Evolutionary conservation across 139 green algal genomes (phyloP).

Genomic region (Picochlorum sp.): DNA sequence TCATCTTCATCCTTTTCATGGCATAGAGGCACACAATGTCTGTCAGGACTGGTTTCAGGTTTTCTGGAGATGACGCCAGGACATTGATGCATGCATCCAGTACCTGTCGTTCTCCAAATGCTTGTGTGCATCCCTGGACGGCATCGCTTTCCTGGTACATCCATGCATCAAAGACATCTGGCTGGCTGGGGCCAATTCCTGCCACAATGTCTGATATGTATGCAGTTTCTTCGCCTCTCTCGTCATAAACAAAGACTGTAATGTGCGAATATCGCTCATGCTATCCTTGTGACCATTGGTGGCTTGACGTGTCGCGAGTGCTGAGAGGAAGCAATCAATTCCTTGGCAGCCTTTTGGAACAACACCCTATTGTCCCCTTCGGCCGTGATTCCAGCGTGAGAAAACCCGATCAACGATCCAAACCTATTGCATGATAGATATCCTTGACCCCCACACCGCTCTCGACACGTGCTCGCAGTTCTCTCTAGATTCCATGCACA

Average conservation of each 20-base stretch:
- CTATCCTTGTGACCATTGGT: slow-evolving; percentile 10
- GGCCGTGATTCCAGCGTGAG: slow-evolving; percentile 84
- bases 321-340: slow-evolving; percentile 26
- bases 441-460: slow-evolving; percentile 59
- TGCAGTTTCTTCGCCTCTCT: slow-evolving; percentile 55
- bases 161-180: slow-evolving; percentile 71
- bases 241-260: slow-evolving; percentile 32
- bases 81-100: slow-evolving; percentile 46
- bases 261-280: slow-evolving; percentile 21
- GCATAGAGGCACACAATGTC: slow-evolving; percentile 54
- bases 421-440: slow-evolving; percentile 86
- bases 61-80: slow-evolving; percentile 16
- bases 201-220: slow-evolving; percentile 45
- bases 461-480: slow-evolving; percentile 42
- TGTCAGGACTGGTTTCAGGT: slow-evolving; percentile 35
- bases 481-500: slow-evolving; percentile 75
- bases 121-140: slow-evolving; percentile 52
- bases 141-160: slow-evolving; percentile 78
- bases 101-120: slow-evolving; percentile 74
- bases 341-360: slow-evolving; percentile 69
- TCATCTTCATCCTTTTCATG: slow-evolving; percentile 57
- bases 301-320: slow-evolving; percentile 5
- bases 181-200: neutral
- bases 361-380: slow-evolving; percentile 88
- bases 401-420: slow-evolving; percentile 76